Base-by-base conservation (phyloP, 2,329 filamentous ascomycete genomes). In the Penicillium nordicum region DNA sequence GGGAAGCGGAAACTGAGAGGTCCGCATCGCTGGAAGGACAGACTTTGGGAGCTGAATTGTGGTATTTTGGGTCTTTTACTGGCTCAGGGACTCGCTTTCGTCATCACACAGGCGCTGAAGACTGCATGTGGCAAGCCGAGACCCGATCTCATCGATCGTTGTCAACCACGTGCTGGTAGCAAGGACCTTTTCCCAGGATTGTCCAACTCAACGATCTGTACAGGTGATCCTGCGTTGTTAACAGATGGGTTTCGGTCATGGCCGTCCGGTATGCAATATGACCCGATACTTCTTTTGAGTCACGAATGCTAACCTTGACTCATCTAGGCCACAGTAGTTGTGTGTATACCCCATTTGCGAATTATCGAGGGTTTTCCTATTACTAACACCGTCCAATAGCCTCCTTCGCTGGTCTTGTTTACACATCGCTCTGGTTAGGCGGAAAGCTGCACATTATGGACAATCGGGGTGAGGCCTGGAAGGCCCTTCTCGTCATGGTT, bases 21-120 rank as follows among this genome's bases (percentile, higher is more conserved):
- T 0, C 79, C 75, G 50, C 83, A 84, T 64, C 74, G 78, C 38
- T 77, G 81, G 63, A 80, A 81, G 64, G 81, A 84, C 61, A 75
- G 82, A 21, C 66, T 85, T n/a, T 85, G 83, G 83, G 82, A 85
- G 68, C 72, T 85, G 64, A 85, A 85, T 63, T 84, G 82, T 62
- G 83, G 83, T 2, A 77, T 84, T 11, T 67, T 85, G 27, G 83
- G 83, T n/a, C 69, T 85, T 55, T 66, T 81, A 16, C 68, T 85
- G 40, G 78, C 80, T 32, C 79, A 83, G 54, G 79, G 75, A 14
- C 70, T 79, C n/a, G 78, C 81, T 0, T 85, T 84, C 65, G 78
- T 82, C 23, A 81, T 85, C 47, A 85, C 82, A 5, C 80, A 80
- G 37, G 79, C 78, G 4, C 65, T 85, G 64, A 85, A 85, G 69